Base-by-base conservation (phyloP, 1,284 basidiomycete genomes). In the Marasmius sp. region DNA sequence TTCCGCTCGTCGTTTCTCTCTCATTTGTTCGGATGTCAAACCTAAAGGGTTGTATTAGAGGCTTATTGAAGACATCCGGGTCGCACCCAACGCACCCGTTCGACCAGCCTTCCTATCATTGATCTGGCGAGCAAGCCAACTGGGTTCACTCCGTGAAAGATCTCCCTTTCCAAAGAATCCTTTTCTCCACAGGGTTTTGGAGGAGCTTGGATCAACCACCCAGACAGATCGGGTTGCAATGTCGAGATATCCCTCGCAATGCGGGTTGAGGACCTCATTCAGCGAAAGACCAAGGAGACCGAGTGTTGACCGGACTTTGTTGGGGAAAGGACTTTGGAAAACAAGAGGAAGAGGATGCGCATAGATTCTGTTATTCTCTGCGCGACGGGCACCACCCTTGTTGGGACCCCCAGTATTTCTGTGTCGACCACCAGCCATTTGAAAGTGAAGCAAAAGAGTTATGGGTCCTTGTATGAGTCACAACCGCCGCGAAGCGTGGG, bases 121-220 rank as follows among this genome's bases (percentile, higher is more conserved):
- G 45, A 90, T 78, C 67, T 91, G 87, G 63, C 93, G 81, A 38
- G 85, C 85, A 65, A 89, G 79, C 97, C 97, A 99, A 54, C 88
- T 95, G 1, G 97, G 97, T 74, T 99, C 97, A 74, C 94, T 97
- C 59, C 97, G 78, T 41, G 93, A 95, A 54, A 99, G 78, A 69
- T 91, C 91, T 1, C 97, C 97, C 74, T 99, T 99, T 20, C 97
- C 97, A 73, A 98, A 99, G 79, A 98, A 98, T 0, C 97, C 97
- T 61, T 92, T 80, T 50, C 86, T 81, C 93, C 97, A 99, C 33
- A 99, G 81, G 1, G 89, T 76, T 66, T 80, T 79, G 41, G 86
- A 85, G 70, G 93, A 85, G 22, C 75, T 78, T 27, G 78, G 72
- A 62, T 88, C 83, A 0, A 81, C 76, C 1, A 97, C 82, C 92